phyloP scores from a whole-genome alignment of 2,329 filamentous ascomycete species.

The Lachnellula arida region DNA sequence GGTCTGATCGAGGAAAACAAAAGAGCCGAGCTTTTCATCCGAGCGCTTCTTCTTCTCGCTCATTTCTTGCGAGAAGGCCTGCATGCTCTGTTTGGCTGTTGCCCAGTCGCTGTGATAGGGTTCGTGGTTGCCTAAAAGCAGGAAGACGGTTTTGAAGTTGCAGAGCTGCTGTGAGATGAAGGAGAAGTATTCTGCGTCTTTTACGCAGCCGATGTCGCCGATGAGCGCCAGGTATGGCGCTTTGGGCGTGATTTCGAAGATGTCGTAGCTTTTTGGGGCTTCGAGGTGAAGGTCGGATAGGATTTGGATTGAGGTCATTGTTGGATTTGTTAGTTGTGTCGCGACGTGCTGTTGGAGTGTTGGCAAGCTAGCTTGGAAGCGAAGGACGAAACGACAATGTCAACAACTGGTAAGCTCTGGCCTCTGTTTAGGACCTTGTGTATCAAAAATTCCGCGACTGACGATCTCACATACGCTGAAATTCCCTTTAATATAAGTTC shows the following conservation, averaged over 20 bases:
- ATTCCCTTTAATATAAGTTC: too few species aligned
- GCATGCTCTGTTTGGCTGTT: constrained; percentile 13
- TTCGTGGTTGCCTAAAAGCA: constrained; percentile 45
- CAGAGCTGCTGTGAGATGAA: constrained; percentile 36
- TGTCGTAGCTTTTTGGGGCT: constrained; percentile 36
- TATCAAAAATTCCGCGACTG: too few species aligned
- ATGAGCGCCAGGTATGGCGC: constrained; percentile 43
- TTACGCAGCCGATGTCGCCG: constrained; percentile 40
- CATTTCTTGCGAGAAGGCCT: constrained; percentile 1
- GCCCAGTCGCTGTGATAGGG: constrained; percentile 36
- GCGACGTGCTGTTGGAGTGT: too few species aligned
- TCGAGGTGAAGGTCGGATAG: constrained; percentile 43
- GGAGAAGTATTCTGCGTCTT: constrained; percentile 35
- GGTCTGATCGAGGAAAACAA: constrained; percentile 38
- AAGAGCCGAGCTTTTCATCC: constrained; percentile 16
- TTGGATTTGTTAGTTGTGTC: too few species aligned
- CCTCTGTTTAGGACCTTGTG: too few species aligned
- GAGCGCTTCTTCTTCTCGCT: constrained; percentile 6
- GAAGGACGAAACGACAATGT: too few species aligned
- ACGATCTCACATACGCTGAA: too few species aligned
- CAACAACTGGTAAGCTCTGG: too few species aligned
- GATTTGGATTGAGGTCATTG: constrained; percentile 3
- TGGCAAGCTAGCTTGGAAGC: too few species aligned
- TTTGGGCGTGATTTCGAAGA: constrained; percentile 36
- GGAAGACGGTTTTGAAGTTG: constrained; percentile 39